Evolutionary conservation across 2,329 filamentous ascomycete genomes (phyloP), one percentile per base, ranked within the genome.

Genomic region (Fusarium temperatum): DNA sequence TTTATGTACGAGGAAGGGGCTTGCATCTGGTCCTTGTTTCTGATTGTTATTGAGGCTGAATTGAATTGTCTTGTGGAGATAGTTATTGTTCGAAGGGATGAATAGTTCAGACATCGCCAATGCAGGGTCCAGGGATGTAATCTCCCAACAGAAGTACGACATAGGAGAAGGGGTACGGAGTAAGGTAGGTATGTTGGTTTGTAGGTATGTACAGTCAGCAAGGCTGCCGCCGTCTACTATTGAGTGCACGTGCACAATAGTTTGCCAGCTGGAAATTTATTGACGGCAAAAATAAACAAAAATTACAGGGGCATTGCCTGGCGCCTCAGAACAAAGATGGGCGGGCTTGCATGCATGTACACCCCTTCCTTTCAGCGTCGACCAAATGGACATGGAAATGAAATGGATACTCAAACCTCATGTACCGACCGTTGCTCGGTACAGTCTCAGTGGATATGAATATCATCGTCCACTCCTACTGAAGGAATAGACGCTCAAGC

Each of bases 61-160:
- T 28, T 59, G n/a, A 26, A 36, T 24, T 36, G 50, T 67, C 51
- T 45, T 72, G 63, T 74, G 73, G 73, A 66, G 70, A 64, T 48
- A 32, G 24, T 55, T 51, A 61, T 69, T 63, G 67, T 63, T 65
- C n/a, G 50, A 62, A 64, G 51, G 66, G 54, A 74, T 48, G 60
- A 53, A 73, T 66, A 68, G 63, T 55, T 74, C 58, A 66, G 65
- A 60, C 62, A 61, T 59, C 56, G 64, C 60, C 67, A 64, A 78
- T 77, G 76, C 76, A 78, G 67, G 73, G 64, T 66, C 63, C 42
- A 50, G 57, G 68, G 66, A 55, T 68, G 75, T 76, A 78, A 78
- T 78, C 64, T 78, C 76, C 76, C 76, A 78, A 78, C 76, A 78
- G 75, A 75, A 72, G 74, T 63, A 78, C 53, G 59, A 64, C 68